Percentiles rank a stretch among this genome's conserved stretches.
Evolutionary conservation across 495 filamentous ascomycete genomes (phyloP).

Genomic region (Annulohypoxylon stygium): DNA sequence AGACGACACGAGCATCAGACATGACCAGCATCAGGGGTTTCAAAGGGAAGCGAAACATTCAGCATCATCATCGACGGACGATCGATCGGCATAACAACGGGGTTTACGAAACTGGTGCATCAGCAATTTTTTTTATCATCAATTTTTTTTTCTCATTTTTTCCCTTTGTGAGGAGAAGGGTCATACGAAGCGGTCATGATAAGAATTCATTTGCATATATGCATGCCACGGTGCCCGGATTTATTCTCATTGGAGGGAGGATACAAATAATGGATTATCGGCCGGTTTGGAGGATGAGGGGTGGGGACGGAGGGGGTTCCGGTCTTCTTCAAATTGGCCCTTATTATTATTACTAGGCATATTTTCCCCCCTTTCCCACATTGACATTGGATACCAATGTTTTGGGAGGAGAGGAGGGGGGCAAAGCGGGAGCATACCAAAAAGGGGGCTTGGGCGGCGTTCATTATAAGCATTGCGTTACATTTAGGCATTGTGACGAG

Average conservation of each 20-base stretch:
- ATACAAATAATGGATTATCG: background rate
- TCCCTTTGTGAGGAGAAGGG: background rate
- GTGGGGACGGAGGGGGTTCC: background rate
- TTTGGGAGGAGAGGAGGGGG: constrained; percentile 6
- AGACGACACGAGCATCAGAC: constrained; percentile 23
- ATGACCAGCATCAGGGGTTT: background rate
- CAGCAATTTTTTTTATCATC: constrained; percentile 2
- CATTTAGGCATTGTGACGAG: constrained; percentile 41
- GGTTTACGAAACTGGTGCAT: constrained; percentile 3
- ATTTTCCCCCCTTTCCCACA: background rate
- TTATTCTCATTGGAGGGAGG: constrained; percentile 13
- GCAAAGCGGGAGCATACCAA: constrained; percentile 13
- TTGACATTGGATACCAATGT: background rate
- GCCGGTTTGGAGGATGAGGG: constrained; percentile 4
- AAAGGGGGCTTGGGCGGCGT: constrained; percentile 43
- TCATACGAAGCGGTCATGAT: constrained; percentile 8
- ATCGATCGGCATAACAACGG: constrained; percentile 12
- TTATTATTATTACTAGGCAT: background rate
- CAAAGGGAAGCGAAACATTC: background rate
- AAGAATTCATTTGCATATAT: constrained; percentile 40
- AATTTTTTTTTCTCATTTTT: background rate
- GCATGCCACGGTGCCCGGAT: constrained; percentile 28
- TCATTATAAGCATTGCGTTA: constrained; percentile 45
- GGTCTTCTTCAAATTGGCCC: constrained; percentile 8
- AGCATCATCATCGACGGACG: constrained; percentile 5